Percentiles rank a stretch among this genome's conserved stretches.
Evolutionary conservation across 1,284 basidiomycete genomes (phyloP).

Genomic region (Coriolopsis trogii): DNA sequence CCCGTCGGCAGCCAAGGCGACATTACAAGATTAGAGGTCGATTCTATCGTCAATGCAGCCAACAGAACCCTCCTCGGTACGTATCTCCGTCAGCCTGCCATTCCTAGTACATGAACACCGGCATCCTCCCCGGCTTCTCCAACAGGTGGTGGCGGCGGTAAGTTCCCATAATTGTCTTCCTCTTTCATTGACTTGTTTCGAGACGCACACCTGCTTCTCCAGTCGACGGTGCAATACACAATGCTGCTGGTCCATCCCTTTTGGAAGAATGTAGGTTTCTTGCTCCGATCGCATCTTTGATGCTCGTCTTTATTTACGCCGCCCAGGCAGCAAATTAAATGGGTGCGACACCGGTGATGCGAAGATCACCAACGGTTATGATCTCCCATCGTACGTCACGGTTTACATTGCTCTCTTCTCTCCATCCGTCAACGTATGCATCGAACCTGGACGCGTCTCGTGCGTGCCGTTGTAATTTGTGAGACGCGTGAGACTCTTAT

Average conservation of each 20-base stretch:
- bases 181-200: neutral
- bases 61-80: conserved; percentile 76
- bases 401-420: neutral
- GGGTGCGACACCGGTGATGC: conserved; percentile 85
- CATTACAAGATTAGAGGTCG: conserved; percentile 73
- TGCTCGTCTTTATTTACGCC: neutral
- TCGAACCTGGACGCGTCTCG: too few species aligned
- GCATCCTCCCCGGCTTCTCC: conserved; percentile 2
- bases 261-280: conserved; percentile 67
- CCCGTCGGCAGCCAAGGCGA: conserved; percentile 64
- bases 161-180: conserved; percentile 20
- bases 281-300: neutral
- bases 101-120: conserved; percentile 5
- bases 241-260: conserved; percentile 78
- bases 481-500: too few species aligned
- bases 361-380: conserved; percentile 80
- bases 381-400: conserved; percentile 60
- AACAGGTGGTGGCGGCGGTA: conserved; percentile 73
- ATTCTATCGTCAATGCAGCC: conserved; percentile 89
- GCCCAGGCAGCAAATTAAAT: conserved; percentile 60
- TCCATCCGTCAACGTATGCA: too few species aligned
- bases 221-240: conserved; percentile 90
- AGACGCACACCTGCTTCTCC: neutral
- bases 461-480: too few species aligned
- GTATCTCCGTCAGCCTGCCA: conserved; percentile 23